Evolutionary conservation across 805 yeast genomes (phyloP), one percentile per base, ranked within the genome.

Genomic region (Candida khao-thaluensis): DNA sequence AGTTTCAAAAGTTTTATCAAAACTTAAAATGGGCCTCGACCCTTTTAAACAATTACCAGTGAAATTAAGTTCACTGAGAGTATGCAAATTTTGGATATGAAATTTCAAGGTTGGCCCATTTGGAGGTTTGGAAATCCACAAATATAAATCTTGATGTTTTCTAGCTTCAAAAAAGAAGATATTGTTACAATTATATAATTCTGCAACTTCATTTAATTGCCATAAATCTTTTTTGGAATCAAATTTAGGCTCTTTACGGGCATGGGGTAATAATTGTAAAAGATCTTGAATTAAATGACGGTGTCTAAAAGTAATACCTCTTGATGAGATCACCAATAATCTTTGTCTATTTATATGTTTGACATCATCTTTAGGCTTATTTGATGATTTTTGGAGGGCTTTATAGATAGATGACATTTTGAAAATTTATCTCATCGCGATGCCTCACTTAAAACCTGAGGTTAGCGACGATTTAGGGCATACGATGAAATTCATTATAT

Each of bases 41-140:
- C 99, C 99, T 62, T 84, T 87, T 48, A 93, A 71, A 58, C 96
- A 88, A 68, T 93, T 93, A 37, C 99, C 99, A 9, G 96, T 89
- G 69, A 93, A 93, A 60, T 93, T 90, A 48, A 93, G 72, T 65
- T 93, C 99, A 57, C 90, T 96, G 72, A 89, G 79, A 23, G 98
- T 93, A 64, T 93, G 98, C 66, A 93, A 73, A 65, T 93, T 93
- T 66, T 91, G 96, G 43, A 93, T 76, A 59, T 84, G 93, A 63
- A 93, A 91, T 65, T 93, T 93, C 54, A 86, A 69, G 17, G 97
- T 91, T 43, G 99, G 99, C 1, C 99, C 99, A 60, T 93, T 91
- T 30, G 99, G 99, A 20, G 98, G 93, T 65, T 93, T 91, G 23
- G 96, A 79, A 48, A 93, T 62, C 96, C 97, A 93, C 62, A 93